phyloP scores from a whole-genome alignment of 495 filamentous ascomycete genomes.

The Beverwykella pulmonaria region DNA sequence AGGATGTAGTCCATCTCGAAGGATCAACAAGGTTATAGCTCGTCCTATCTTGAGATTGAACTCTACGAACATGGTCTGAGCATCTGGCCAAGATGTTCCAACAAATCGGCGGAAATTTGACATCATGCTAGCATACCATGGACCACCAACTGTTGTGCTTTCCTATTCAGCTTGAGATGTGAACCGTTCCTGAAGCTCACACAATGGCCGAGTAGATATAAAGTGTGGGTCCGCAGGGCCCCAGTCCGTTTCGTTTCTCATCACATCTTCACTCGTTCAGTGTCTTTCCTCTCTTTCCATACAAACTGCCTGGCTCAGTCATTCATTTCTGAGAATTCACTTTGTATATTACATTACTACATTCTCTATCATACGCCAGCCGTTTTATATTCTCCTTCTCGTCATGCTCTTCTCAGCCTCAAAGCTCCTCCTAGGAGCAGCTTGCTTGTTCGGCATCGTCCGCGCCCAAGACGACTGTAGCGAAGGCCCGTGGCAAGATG shows the following conservation, averaged over 20 bases:
- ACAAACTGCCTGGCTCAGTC: slow-evolving; percentile 1
- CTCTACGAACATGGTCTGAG: neutral
- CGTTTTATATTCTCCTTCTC: neutral
- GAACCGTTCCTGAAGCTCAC: neutral
- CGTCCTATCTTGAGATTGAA: neutral
- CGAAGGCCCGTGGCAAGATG: slow-evolving; percentile 13
- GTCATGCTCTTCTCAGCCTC: slow-evolving; percentile 23
- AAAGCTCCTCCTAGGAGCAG: slow-evolving; percentile 17
- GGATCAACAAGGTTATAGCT: neutral
- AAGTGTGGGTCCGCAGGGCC: neutral
- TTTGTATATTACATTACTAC: neutral
- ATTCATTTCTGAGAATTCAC: neutral
- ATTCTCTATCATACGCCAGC: slow-evolving; percentile 3
- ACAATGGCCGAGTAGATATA: neutral
- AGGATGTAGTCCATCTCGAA: neutral
- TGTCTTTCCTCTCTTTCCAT: neutral
- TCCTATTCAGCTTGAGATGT: neutral
- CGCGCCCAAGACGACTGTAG: slow-evolving; percentile 5
- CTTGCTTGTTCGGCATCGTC: slow-evolving; percentile 6
- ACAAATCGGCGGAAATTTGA: slow-evolving; percentile 2
- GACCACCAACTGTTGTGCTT: neutral
- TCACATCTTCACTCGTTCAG: neutral
- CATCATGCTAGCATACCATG: neutral
- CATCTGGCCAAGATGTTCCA: neutral
- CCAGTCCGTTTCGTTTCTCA: neutral